phyloP scores from a whole-genome alignment of 2,329 filamentous ascomycete genomes.

The Colletotrichum tamarilloi region DNA sequence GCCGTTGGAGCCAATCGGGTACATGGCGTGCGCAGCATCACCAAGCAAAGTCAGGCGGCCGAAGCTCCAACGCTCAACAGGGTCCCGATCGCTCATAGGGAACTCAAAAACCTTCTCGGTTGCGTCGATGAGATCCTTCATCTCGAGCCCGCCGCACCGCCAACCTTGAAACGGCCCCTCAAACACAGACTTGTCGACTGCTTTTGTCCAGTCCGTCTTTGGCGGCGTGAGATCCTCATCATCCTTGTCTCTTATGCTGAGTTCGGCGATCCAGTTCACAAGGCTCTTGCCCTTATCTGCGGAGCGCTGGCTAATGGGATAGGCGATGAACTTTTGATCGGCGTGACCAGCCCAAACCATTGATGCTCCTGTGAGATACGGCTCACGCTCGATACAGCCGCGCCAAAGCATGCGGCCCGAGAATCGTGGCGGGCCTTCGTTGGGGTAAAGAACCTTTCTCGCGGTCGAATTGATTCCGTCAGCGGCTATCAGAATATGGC shows the following conservation, averaged over 20 bases:
- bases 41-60: slow-evolving; percentile 35
- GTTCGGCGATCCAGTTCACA: slow-evolving; percentile 30
- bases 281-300: slow-evolving; percentile 19
- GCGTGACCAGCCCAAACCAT: slow-evolving; percentile 31
- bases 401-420: slow-evolving; percentile 30
- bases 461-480: slow-evolving; percentile 32
- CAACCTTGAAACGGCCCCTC: slow-evolving; percentile 13
- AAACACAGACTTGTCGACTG: slow-evolving; percentile 24
- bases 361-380: slow-evolving; percentile 17
- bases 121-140: slow-evolving; percentile 15
- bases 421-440: slow-evolving; percentile 21
- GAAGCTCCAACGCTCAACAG: slow-evolving; percentile 35
- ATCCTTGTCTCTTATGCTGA: slow-evolving; percentile 12
- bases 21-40: slow-evolving; percentile 37
- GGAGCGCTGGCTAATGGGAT: slow-evolving; percentile 22
- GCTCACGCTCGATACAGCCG: slow-evolving; percentile 16
- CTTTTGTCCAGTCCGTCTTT: slow-evolving; percentile 19
- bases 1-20: slow-evolving; percentile 38
- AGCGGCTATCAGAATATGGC: slow-evolving; percentile 20
- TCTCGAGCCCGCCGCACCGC: slow-evolving; percentile 9
- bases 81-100: slow-evolving; percentile 35
- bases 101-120: slow-evolving; percentile 26
- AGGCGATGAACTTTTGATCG: slow-evolving; percentile 30
- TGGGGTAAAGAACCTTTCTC: slow-evolving; percentile 6
- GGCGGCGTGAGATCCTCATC: slow-evolving; percentile 13